Percentiles rank a stretch among this genome's conserved stretches.
Conservation (phyloP, 2,329 filamentous ascomycete species). For the Dactylellina drechsleri region DNA sequence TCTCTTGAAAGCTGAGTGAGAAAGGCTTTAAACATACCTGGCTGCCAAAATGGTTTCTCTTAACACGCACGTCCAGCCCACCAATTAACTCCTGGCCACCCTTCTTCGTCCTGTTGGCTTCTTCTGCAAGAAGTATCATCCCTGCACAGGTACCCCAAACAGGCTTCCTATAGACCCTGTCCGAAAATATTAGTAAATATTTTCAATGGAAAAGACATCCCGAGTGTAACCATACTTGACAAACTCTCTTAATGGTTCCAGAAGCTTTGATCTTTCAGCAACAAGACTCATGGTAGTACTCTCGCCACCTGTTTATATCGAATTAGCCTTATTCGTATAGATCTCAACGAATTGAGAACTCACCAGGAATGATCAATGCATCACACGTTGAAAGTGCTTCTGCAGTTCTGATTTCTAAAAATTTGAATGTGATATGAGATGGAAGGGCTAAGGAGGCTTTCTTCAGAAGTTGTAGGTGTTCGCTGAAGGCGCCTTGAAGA, state of each 20-base stretch:
- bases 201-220: too few relatives aligned
- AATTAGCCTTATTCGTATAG: not conserved
- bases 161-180: constrained; percentile 75
- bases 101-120: constrained; percentile 86
- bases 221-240: constrained; percentile 75
- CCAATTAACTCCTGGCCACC: constrained; percentile 94
- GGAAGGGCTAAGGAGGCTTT: constrained; percentile 69
- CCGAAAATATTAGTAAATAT: constrained; percentile 8
- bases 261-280: constrained; percentile 79
- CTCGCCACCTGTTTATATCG: constrained; percentile 72
- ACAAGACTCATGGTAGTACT: constrained; percentile 93
- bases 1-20: not conserved
- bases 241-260: constrained; percentile 87
- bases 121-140: constrained; percentile 87
- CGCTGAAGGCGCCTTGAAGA: constrained; percentile 90
- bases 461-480: constrained; percentile 81
- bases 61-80: constrained; percentile 87
- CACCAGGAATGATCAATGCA: constrained; percentile 82
- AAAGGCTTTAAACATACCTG: constrained; percentile 77
- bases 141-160: constrained; percentile 98
- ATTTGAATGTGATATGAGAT: constrained; percentile 63
- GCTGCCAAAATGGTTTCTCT: constrained; percentile 92
- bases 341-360: not conserved
- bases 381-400: constrained; percentile 77
- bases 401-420: constrained; percentile 82